A percentile compares a stretch with the other conserved stretches of the same genome.
Evolutionary conservation across 2,329 filamentous ascomycete species (phyloP).

Genomic region (Xylaria sp.): DNA sequence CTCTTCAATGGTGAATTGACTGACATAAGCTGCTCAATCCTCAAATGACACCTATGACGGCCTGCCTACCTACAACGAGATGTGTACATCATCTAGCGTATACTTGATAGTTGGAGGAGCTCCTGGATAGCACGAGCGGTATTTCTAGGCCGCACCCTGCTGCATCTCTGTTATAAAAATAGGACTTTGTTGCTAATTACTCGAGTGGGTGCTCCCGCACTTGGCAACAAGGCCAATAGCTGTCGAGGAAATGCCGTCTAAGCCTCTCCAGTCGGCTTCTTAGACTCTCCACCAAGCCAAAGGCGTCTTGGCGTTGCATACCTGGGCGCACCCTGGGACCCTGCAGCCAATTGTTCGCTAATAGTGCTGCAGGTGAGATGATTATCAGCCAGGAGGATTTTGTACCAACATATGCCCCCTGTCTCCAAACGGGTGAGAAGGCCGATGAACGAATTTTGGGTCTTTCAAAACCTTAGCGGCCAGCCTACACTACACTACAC

Average conservation of each 20-base stretch:
- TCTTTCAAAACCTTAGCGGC: constrained; percentile 15
- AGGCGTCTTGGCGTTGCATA: constrained; percentile 17
- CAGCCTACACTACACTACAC: constrained; percentile 3
- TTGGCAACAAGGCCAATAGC: constrained; percentile 32
- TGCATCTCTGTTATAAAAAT: constrained; percentile 36
- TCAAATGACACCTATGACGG: constrained; percentile 21
- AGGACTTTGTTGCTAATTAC: constrained; percentile 35
- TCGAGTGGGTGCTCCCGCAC: constrained; percentile 29
- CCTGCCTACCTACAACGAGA: constrained; percentile 15
- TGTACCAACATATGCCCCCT: constrained; percentile 23
- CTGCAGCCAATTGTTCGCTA: constrained; percentile 26
- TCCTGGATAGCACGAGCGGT: constrained; percentile 16
- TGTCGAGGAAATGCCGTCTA: constrained; percentile 29
- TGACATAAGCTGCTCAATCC: constrained; percentile 17
- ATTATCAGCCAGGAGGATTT: constrained; percentile 34
- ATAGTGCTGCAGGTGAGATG: constrained; percentile 28
- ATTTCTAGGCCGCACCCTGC: constrained; percentile 21
- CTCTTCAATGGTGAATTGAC: constrained; percentile 6
- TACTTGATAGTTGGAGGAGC: constrained; percentile 8
- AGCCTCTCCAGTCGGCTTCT: constrained; percentile 35
- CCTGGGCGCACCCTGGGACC: constrained; percentile 17
- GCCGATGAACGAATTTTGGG: constrained; percentile 5
- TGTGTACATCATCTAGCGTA: neutral
- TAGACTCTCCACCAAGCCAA: constrained; percentile 23
- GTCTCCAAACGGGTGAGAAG: constrained; percentile 26